phyloP scores from a whole-genome alignment of 306 rosid species.

The Casuarina glauca region DNA sequence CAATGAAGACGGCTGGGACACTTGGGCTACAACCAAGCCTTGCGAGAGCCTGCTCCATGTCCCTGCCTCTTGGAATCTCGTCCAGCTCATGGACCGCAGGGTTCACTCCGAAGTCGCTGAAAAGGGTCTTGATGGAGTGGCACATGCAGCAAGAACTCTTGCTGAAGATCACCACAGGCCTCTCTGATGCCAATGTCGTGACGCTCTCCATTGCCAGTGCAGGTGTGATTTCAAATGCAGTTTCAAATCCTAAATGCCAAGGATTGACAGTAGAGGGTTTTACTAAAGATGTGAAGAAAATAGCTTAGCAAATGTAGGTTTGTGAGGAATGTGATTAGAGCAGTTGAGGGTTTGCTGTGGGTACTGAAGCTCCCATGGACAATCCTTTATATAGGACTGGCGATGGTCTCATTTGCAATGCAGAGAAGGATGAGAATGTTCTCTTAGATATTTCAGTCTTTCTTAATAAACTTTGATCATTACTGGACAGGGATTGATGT shows the following conservation, averaged over 20 bases:
- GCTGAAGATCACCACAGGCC: conserved; percentile 95
- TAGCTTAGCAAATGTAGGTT: background rate
- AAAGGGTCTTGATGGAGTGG: conserved; percentile 77
- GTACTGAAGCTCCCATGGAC: conserved; percentile 13
- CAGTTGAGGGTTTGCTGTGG: conserved; percentile 36
- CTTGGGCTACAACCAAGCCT: conserved; percentile 69
- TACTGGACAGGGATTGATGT: conserved; percentile 40
- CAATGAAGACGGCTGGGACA: conserved; percentile 86
- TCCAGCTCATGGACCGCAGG: conserved; percentile 82
- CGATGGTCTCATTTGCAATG: conserved; percentile 25
- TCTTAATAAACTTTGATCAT: conserved; percentile 44
- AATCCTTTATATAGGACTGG: conserved; percentile 50
- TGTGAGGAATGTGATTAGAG: background rate
- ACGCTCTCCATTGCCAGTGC: conserved; percentile 62
- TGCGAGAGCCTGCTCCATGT: conserved; percentile 80
- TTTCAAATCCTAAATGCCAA: background rate
- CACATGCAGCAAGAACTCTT: conserved; percentile 86
- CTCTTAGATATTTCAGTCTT: conserved; percentile 41
- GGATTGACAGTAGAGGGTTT: too few species aligned
- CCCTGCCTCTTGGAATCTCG: conserved; percentile 81
- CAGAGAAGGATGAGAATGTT: conserved; percentile 47
- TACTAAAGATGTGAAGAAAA: background rate
- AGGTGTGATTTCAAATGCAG: background rate
- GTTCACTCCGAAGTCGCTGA: conserved; percentile 85
- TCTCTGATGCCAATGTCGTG: conserved; percentile 75